These are phyloP conservation scores for Blastomyces percursus DNA, from an alignment of 2,329 filamentous ascomycete genomes.

Conservation along the genomic window DNA sequence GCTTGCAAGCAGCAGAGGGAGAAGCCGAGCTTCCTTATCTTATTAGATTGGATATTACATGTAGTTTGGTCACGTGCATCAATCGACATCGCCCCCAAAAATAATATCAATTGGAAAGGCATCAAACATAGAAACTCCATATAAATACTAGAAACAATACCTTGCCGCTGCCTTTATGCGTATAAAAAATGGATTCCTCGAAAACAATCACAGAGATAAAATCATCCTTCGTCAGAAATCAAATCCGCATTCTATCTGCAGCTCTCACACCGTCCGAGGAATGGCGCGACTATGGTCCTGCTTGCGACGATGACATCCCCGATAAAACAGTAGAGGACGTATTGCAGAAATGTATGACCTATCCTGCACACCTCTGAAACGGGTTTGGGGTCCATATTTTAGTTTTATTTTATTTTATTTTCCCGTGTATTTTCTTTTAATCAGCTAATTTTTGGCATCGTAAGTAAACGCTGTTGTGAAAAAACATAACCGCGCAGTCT, in stretches of 20 bases:
- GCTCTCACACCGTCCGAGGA: slow-evolving; percentile 38
- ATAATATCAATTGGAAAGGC: not conserved
- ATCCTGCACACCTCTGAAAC: not conserved
- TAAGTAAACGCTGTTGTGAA: slow-evolving; percentile 42
- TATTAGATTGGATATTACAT: not conserved
- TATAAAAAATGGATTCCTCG: slow-evolving; percentile 26
- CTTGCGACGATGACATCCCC: slow-evolving; percentile 33
- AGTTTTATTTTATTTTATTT: not conserved
- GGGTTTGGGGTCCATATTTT: not conserved
- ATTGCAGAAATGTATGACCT: slow-evolving; percentile 38
- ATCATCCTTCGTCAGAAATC: slow-evolving; percentile 39
- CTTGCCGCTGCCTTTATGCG: not conserved
- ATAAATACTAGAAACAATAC: not conserved
- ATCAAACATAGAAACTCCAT: not conserved
- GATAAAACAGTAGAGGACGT: slow-evolving; percentile 42
- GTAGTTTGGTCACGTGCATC: not conserved
- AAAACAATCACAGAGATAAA: slow-evolving; percentile 42
- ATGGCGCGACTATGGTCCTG: slow-evolving; percentile 32
- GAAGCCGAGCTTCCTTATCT: not conserved
- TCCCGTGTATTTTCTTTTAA: not conserved
- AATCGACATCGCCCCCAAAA: not conserved
- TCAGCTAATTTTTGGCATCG: not conserved
- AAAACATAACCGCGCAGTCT: slow-evolving; percentile 44
- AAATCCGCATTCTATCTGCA: slow-evolving; percentile 43
- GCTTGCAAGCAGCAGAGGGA: no score